Evolutionary conservation across 2,329 filamentous ascomycete species (phyloP), one percentile per base, ranked within the genome.

Genomic region (Sclerotinia subarctica): DNA sequence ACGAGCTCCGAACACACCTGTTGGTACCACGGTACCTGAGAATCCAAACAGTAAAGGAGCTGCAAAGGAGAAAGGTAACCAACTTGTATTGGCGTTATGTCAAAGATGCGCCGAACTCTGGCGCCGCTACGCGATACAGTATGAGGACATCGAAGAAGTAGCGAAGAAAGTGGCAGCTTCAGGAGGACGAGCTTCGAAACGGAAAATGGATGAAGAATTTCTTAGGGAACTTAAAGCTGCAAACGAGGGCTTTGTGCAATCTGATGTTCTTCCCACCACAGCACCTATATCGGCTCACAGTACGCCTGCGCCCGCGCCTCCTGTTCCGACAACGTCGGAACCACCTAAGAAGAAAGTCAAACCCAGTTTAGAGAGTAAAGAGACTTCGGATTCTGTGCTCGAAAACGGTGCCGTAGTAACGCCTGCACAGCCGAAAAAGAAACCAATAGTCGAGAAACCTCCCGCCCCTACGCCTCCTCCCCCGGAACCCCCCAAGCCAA

Each of bases 81-180:
- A 90, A 73, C 88, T 90, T 47, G 86, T 96, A 24, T 85, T 94
- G 60, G 94, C 94, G 4, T 85, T 99, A 5, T 99, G 95, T 77
- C 86, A 93, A 68, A 88, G 94, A 69, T 99, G 95, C 76, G 94
- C 94, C 35, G 89, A 95, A 75, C 82, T 99, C 11, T 99, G 95
- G 95, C 90, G 95, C 62, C 92, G 94, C 72, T 99, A 99, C 78
- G 94, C 90, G 21, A 93, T 99, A 70, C 92, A 96, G 73, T 99
- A 93, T 88, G 95, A 98, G 78, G 92, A 96, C 72, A 86, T 93
- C 19, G 95, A 98, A 53, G 94, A 98, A 74, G 86, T 97, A 49
- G 87, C 90, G 51, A 96, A 94, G 81, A 96, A 97, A 80, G 88
- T 96, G 53, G 87, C 89, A 0, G 88, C 90, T 71, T 87, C 89